phyloP scores from a whole-genome alignment of 2,329 filamentous ascomycete species.

The Fusarium buxicola region DNA sequence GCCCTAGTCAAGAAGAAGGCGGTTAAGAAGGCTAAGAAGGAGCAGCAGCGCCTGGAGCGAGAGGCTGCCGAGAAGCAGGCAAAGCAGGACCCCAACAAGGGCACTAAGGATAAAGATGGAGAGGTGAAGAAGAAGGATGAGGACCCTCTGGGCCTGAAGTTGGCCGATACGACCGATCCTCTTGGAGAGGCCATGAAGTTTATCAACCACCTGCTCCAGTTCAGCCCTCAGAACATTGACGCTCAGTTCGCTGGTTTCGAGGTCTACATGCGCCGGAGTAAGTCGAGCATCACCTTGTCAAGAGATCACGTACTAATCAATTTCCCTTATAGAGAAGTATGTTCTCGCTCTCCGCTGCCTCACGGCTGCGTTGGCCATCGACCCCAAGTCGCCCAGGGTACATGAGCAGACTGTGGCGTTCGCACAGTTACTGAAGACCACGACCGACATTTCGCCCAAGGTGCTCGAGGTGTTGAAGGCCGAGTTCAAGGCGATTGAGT shows the following conservation, averaged over 20 bases:
- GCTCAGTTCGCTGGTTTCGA: constrained; percentile 90
- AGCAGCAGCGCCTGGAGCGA: constrained; percentile 72
- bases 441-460: constrained; percentile 70
- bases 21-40: constrained; percentile 89
- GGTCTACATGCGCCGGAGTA: constrained; percentile 86
- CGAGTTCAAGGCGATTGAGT: constrained; percentile 71
- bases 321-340: constrained; percentile 75
- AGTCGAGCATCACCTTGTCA: constrained; percentile 50
- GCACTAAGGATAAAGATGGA: constrained; percentile 65
- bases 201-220: constrained; percentile 82
- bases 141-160: constrained; percentile 84
- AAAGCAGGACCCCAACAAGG: constrained; percentile 87
- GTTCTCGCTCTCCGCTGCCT: constrained; percentile 89
- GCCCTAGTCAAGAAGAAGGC: constrained; percentile 84
- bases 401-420: constrained; percentile 81
- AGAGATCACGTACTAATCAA: neutral
- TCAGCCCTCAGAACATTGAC: constrained; percentile 82
- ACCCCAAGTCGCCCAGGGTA: constrained; percentile 76
- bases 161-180: constrained; percentile 84
- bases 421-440: constrained; percentile 68
- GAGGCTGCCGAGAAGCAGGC: constrained; percentile 82
- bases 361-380: constrained; percentile 76
- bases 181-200: constrained; percentile 90
- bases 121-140: constrained; percentile 88
- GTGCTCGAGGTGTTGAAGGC: constrained; percentile 76